A percentile compares a stretch with the other conserved stretches of the same genome.
Evolutionary conservation across 345 rosid genomes (phyloP).

Genomic region (Citrus unshiu): DNA sequence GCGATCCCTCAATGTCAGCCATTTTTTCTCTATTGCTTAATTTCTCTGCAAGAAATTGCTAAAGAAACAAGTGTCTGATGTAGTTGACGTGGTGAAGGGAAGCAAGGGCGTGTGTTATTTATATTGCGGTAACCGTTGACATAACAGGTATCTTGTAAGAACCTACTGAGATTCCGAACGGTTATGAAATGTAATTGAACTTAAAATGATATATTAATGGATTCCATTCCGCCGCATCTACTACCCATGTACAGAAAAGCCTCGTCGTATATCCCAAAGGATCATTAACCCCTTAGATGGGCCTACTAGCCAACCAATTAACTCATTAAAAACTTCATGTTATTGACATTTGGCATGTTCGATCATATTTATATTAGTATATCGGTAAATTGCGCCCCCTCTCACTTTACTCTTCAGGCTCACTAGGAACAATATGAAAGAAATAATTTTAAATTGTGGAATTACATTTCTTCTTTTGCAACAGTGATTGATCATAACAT

Average conservation of each 20-base stretch:
- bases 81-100: constrained; percentile 13
- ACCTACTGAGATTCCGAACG: constrained; percentile 48
- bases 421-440: not conserved
- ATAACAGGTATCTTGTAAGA: constrained; percentile 17
- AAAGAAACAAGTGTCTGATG: not conserved
- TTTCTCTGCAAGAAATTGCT: not conserved
- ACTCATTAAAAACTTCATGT: not conserved
- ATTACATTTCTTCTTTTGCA: not conserved
- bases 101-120: constrained; percentile 21
- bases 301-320: constrained; percentile 9
- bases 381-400: not conserved
- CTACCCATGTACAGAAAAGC: constrained; percentile 9
- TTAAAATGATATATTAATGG: constrained; percentile 11
- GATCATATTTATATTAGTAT: not conserved
- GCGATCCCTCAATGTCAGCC: constrained; percentile 50
- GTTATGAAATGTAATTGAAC: constrained; percentile 17
- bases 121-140: constrained; percentile 49
- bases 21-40: constrained; percentile 17
- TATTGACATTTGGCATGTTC: not conserved
- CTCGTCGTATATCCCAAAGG: constrained; percentile 64
- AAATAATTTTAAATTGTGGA: not conserved
- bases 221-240: constrained; percentile 70
- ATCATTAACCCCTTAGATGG: constrained; percentile 17
- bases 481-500: not conserved
- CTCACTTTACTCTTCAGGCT: not conserved